These are phyloP conservation scores for Butyriboletus loyo DNA, from an alignment of 768 basidiomycete species.

Conservation along the genomic window DNA sequence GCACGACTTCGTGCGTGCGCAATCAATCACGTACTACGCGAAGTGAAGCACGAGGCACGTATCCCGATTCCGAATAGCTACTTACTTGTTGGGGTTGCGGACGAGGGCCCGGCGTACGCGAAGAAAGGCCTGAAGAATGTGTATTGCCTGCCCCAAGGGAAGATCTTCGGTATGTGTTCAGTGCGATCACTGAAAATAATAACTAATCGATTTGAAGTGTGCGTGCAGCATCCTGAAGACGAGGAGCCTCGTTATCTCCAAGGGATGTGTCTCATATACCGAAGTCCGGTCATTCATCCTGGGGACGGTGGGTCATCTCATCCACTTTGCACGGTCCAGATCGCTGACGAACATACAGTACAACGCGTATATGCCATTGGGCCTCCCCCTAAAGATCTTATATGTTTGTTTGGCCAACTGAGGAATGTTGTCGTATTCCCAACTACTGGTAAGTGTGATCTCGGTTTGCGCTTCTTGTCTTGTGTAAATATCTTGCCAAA, in stretches of 20 bases:
- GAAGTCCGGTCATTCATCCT: slow-evolving; percentile 73
- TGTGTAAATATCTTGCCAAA: slow-evolving; percentile 21
- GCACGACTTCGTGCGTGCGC: slow-evolving; percentile 55
- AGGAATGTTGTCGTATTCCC: slow-evolving; percentile 75
- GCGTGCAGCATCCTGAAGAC: slow-evolving; percentile 52
- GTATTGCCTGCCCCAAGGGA: slow-evolving; percentile 48
- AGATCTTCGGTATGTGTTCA: slow-evolving; percentile 60
- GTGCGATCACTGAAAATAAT: neutral
- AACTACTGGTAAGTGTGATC: slow-evolving; percentile 45
- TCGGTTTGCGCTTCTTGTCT: neutral
- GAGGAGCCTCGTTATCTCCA: slow-evolving; percentile 51
- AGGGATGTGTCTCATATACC: slow-evolving; percentile 60
- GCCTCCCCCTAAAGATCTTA: slow-evolving; percentile 52
- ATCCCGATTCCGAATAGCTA: slow-evolving; percentile 68
- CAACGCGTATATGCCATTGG: slow-evolving; percentile 73
- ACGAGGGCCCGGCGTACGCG: slow-evolving; percentile 71
- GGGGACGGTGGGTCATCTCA: slow-evolving; percentile 55
- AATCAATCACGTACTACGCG: slow-evolving; percentile 62
- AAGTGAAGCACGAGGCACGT: slow-evolving; percentile 72
- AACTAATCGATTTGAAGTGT: slow-evolving; percentile 39
- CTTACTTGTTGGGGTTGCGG: slow-evolving; percentile 76
- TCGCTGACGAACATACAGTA: slow-evolving; percentile 37
- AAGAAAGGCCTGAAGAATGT: slow-evolving; percentile 49
- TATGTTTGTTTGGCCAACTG: slow-evolving; percentile 57
- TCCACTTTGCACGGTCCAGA: neutral